Evolutionary conservation across 257 asterid genomes (phyloP).

Genomic region (Solanum neorickii): DNA sequence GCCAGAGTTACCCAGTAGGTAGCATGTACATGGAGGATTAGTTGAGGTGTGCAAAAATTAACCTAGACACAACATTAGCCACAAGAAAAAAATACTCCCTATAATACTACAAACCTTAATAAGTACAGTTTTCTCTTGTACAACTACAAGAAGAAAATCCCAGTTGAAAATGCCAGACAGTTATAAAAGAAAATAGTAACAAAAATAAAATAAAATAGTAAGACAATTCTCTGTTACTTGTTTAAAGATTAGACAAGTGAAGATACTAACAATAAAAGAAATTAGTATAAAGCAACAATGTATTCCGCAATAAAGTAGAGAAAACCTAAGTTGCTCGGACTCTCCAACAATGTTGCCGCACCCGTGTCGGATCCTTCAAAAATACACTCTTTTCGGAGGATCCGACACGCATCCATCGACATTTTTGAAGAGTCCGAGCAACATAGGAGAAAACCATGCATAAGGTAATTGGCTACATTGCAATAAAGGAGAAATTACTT

Average conservation of each 20-base stretch:
- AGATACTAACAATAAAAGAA: neutral
- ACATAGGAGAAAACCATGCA: neutral
- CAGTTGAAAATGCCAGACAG: neutral
- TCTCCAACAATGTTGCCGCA: no score
- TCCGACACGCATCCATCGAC: no score
- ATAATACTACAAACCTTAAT: neutral
- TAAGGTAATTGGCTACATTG: neutral
- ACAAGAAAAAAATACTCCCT: neutral
- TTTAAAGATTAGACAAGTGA: neutral
- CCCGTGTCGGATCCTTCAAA: no score
- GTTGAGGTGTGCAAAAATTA: neutral
- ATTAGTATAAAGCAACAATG: neutral
- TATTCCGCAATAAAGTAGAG: neutral
- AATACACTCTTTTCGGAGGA: no score
- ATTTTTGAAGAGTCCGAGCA: no score
- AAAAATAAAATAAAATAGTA: neutral
- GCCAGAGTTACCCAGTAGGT: neutral
- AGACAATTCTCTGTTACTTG: neutral
- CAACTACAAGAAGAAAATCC: neutral
- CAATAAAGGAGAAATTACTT: conserved; percentile 24
- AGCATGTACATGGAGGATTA: neutral
- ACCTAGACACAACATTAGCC: neutral
- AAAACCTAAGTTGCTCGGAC: neutral
- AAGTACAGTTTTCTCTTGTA: neutral
- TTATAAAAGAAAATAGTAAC: neutral